Conservation (phyloP, 2,329 filamentous ascomycete species). For the Neonectria ditissima region DNA sequence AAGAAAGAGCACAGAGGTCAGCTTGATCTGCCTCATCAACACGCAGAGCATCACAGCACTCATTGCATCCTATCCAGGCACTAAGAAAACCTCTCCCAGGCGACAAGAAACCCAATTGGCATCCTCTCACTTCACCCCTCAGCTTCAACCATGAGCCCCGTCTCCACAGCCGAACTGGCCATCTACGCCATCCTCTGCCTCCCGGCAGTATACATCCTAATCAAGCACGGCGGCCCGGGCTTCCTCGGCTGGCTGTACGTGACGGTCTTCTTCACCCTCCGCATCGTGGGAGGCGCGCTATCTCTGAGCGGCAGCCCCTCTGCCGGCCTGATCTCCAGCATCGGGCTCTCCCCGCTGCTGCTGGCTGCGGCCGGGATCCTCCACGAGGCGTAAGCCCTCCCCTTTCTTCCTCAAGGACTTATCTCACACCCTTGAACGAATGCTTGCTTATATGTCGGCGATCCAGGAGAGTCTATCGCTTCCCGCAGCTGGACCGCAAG, state of each 20-base stretch:
- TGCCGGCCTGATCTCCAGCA: constrained; percentile 51
- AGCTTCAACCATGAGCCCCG: constrained; percentile 24
- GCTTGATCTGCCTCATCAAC: neutral
- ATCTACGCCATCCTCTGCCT: constrained; percentile 52
- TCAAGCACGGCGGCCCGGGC: constrained; percentile 50
- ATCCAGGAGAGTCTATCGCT: constrained; percentile 14
- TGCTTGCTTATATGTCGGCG: constrained; percentile 32
- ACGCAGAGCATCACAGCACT: neutral
- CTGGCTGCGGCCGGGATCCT: constrained; percentile 48
- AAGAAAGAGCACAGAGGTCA: neutral
- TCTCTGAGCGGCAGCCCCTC: constrained; percentile 43
- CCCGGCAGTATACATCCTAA: constrained; percentile 47
- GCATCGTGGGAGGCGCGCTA: constrained; percentile 50
- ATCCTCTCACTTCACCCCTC: neutral
- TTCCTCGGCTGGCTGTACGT: constrained; percentile 55
- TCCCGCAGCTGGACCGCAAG: constrained; percentile 7
- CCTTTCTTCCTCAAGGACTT: neutral
- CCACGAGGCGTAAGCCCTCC: constrained; percentile 47
- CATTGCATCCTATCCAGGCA: neutral
- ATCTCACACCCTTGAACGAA: too few species aligned
- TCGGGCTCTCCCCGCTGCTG: constrained; percentile 55
- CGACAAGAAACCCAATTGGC: too few species aligned
- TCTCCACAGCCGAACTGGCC: constrained; percentile 46
- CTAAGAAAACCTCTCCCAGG: too few species aligned
- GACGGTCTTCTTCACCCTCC: constrained; percentile 51